Evolutionary conservation across 106 monocot genomes (phyloP).

Genomic region (Dendrobium catenatum): DNA sequence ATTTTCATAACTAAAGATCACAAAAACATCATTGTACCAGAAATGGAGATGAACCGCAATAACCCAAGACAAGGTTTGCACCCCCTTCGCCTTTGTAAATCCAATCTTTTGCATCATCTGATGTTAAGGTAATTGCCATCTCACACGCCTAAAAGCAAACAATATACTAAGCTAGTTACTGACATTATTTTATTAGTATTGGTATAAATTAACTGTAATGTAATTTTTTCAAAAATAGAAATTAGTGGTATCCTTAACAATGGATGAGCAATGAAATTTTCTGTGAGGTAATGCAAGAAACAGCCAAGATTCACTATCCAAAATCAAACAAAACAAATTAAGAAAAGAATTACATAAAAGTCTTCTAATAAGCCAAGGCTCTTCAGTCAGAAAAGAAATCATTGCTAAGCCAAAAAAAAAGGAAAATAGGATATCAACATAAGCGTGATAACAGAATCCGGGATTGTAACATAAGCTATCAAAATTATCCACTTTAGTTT

Average conservation of each 20-base stretch:
- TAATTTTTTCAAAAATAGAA: not conserved
- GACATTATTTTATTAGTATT: not conserved
- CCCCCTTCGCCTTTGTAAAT: not conserved
- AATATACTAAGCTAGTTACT: too few species aligned
- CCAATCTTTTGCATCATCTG: not conserved
- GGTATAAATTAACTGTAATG: not conserved
- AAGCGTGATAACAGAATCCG: not conserved
- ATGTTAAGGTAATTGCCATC: not conserved
- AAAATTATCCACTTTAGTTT: too few species aligned
- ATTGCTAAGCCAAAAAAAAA: not conserved
- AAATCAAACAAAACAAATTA: not conserved
- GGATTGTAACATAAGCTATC: too few species aligned
- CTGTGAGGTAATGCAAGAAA: not conserved
- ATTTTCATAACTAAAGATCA: not conserved
- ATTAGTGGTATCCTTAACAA: not conserved
- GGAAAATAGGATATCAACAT: not conserved
- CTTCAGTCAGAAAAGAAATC: too few species aligned
- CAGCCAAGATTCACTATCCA: not conserved
- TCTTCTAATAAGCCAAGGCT: not conserved
- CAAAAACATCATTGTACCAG: not conserved
- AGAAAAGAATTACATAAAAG: not conserved
- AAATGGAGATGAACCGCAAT: not conserved
- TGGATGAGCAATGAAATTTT: not conserved
- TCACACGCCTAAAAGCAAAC: not conserved
- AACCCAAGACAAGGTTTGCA: slow-evolving; percentile 2